Conservation (phyloP, 2,329 filamentous ascomycete genomes). For the Sarocladium brachiariae region DNA sequence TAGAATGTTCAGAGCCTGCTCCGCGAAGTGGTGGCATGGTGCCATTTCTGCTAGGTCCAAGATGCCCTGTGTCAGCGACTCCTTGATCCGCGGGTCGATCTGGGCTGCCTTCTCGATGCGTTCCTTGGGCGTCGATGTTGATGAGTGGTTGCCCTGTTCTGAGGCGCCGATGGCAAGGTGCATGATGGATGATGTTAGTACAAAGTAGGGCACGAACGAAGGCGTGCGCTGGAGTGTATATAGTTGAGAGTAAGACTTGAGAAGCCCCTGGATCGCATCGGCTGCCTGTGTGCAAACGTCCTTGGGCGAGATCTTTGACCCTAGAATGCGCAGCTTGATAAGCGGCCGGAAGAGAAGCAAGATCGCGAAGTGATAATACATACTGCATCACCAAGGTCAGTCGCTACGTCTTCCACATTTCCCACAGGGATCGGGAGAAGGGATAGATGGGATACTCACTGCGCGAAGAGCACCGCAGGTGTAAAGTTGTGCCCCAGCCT, state of each 20-base stretch:
- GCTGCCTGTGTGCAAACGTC: slow-evolving; percentile 59
- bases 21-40: slow-evolving; percentile 53
- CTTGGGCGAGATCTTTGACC: slow-evolving; percentile 55
- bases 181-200: slow-evolving; percentile 55
- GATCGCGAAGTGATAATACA: slow-evolving; percentile 67
- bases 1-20: slow-evolving; percentile 54
- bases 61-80: slow-evolving; percentile 47
- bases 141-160: neutral
- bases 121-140: neutral
- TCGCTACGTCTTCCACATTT: neutral
- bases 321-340: slow-evolving; percentile 57
- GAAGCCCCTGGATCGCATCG: slow-evolving; percentile 50
- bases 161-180: slow-evolving; percentile 40
- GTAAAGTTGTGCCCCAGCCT: slow-evolving; percentile 62
- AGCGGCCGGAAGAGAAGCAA: slow-evolving; percentile 68
- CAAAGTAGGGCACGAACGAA: slow-evolving; percentile 56
- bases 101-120: slow-evolving; percentile 26
- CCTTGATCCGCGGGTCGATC: slow-evolving; percentile 32
- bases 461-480: slow-evolving; percentile 65
- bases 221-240: slow-evolving; percentile 53
- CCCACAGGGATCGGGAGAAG: slow-evolving; percentile 11
- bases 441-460: slow-evolving; percentile 49
- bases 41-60: slow-evolving; percentile 54
- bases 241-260: slow-evolving; percentile 50
- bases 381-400: slow-evolving; percentile 36